Conservation (phyloP, 495 filamentous ascomycete species). For the Pseudotulostoma volvatum region DNA sequence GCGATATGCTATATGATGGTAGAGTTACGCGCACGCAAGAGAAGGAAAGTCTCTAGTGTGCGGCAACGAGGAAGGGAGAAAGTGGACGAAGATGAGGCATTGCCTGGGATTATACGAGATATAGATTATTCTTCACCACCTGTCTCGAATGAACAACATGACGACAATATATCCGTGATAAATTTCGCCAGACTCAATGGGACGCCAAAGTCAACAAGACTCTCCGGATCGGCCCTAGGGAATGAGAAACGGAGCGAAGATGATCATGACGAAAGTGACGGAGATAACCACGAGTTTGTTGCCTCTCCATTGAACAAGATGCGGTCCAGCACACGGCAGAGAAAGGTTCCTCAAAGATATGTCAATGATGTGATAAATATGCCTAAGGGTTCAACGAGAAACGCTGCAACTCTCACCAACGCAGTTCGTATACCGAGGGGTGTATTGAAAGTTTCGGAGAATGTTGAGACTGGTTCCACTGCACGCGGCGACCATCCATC, state of each 20-base stretch:
- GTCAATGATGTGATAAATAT: conserved; percentile 15
- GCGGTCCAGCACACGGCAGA: conserved; percentile 25
- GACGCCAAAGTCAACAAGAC: neutral
- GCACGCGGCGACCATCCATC: neutral
- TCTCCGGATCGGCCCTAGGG: too few relatives aligned
- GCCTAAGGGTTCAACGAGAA: conserved; percentile 11
- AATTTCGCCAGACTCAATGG: neutral
- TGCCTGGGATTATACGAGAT: conserved; percentile 12
- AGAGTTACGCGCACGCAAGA: conserved; percentile 25
- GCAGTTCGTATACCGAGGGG: conserved; percentile 11
- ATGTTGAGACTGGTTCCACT: conserved; percentile 4
- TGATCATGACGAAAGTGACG: conserved; percentile 4
- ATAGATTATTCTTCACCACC: conserved; percentile 8
- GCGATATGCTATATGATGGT: conserved; percentile 15
- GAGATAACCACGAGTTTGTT: conserved; percentile 1
- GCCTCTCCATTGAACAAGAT: conserved; percentile 13
- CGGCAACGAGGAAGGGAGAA: conserved; percentile 7
- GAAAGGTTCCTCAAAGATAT: conserved; percentile 24
- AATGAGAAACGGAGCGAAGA: conserved; percentile 1
- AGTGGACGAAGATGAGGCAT: conserved; percentile 21
- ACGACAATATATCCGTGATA: too few relatives aligned
- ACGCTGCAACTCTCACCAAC: conserved; percentile 12
- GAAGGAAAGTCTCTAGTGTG: conserved; percentile 23
- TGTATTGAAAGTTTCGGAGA: conserved; percentile 9
- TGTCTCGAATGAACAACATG: conserved; percentile 3